Conservation (phyloP, 192 early-diverging fungal species). For the Dispira simplex region DNA sequence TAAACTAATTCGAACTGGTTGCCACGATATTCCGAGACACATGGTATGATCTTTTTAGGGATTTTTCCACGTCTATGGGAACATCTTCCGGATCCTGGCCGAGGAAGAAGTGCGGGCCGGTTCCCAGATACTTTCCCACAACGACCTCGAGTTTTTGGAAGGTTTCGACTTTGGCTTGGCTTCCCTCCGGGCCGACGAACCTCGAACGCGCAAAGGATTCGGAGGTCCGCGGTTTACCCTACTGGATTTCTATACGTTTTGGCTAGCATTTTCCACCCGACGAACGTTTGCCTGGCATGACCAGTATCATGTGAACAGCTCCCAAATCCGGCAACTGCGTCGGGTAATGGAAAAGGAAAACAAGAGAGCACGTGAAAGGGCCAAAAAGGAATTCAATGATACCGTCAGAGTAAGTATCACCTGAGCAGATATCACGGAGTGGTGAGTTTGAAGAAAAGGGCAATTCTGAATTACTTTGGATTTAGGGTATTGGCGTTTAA, state of each 20-base stretch:
- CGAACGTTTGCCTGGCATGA: conserved; percentile 95
- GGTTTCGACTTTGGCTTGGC: conserved; percentile 51
- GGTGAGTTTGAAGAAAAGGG: too few relatives aligned
- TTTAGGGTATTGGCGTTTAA: not conserved
- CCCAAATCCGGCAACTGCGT: conserved; percentile 60
- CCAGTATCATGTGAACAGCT: conserved; percentile 65
- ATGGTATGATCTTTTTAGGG: conserved; percentile 21
- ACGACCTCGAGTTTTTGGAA: conserved; percentile 17
- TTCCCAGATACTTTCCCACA: conserved; percentile 13
- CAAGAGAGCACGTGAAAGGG: conserved; percentile 60
- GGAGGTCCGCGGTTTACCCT: conserved; percentile 21
- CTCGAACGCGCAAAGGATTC: conserved; percentile 14
- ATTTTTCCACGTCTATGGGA: conserved; percentile 70
- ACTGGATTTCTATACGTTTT: conserved; percentile 65
- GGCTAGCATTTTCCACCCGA: conserved; percentile 58
- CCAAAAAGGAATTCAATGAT: conserved; percentile 56
- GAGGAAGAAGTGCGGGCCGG: conserved; percentile 50
- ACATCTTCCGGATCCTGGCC: conserved; percentile 59
- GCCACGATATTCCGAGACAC: not conserved
- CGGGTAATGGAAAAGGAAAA: conserved; percentile 90
- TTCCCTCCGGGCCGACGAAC: conserved; percentile 46
- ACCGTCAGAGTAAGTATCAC: conserved; percentile 35
- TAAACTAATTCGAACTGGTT: conserved; percentile 1
- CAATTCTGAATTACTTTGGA: not conserved
- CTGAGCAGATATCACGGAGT: too few relatives aligned